phyloP scores from a whole-genome alignment of 1,139 yeast species.

The Yamadazyma jaroonii region DNA sequence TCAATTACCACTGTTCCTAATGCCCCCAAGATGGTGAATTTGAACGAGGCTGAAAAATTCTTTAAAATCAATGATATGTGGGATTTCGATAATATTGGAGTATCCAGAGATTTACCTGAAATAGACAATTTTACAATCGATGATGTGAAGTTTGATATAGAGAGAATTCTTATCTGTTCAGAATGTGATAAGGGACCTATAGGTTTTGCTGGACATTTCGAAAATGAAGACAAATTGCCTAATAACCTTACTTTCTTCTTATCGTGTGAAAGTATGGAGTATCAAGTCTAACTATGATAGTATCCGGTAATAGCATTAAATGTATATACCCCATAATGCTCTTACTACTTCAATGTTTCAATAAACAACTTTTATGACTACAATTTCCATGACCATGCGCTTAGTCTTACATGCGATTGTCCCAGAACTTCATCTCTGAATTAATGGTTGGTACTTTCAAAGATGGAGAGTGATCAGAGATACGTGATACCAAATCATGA shows the following conservation, averaged over 20 bases:
- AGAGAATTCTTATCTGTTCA: conserved; percentile 59
- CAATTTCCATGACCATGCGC: too few species aligned
- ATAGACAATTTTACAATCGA: conserved; percentile 15
- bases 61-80: conserved; percentile 55
- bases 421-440: too few species aligned
- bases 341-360: too few species aligned
- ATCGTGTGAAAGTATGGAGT: conserved; percentile 42
- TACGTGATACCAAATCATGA: too few species aligned
- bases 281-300: conserved; percentile 12
- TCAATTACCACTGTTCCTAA: conserved; percentile 17
- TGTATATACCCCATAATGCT: too few species aligned
- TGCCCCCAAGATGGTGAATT: conserved; percentile 32
- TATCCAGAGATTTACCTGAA: conserved; percentile 45
- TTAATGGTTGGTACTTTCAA: too few species aligned
- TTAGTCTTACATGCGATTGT: too few species aligned
- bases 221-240: conserved; percentile 25
- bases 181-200: conserved; percentile 76
- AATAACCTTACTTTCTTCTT: conserved; percentile 43
- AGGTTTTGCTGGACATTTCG: conserved; percentile 57
- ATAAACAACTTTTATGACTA: too few species aligned
- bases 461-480: too few species aligned
- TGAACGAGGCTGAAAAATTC: conserved; percentile 22
- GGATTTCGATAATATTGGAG: conserved; percentile 79
- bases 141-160: conserved; percentile 29
- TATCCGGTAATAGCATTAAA: neutral